A percentile compares a stretch with the other conserved stretches of the same genome.
phyloP scores from a whole-genome alignment of 2,329 filamentous ascomycete genomes.

The Chaetomium sp. region DNA sequence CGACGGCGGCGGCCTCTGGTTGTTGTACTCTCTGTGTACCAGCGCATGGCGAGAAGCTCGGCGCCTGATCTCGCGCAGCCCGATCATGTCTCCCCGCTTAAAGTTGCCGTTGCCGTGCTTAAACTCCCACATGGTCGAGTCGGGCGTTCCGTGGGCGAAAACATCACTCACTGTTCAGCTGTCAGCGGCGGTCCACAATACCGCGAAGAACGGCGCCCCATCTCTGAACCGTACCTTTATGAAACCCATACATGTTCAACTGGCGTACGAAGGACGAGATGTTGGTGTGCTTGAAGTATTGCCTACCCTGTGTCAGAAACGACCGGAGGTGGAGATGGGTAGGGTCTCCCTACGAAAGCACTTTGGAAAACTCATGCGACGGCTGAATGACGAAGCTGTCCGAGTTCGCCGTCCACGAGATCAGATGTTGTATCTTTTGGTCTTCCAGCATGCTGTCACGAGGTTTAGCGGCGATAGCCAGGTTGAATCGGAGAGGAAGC shows the following conservation, averaged over 20 bases:
- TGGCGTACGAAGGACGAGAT: slow-evolving; percentile 98
- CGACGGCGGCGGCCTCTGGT: slow-evolving; percentile 72
- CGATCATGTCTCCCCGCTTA: slow-evolving; percentile 89
- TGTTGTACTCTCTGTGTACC: slow-evolving; percentile 87
- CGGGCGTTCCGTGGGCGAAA: slow-evolving; percentile 91
- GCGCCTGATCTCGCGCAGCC: slow-evolving; percentile 91
- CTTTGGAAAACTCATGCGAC: slow-evolving; percentile 96
- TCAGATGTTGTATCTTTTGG: slow-evolving; percentile 86
- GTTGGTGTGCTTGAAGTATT: slow-evolving; percentile 99
- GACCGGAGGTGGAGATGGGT: slow-evolving; percentile 33
- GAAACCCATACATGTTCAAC: slow-evolving; percentile 99
- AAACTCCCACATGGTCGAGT: slow-evolving; percentile 96
- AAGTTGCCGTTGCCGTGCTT: slow-evolving; percentile 98
- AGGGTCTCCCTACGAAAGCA: slow-evolving; percentile 75
- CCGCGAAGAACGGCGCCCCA: slow-evolving; percentile 5
- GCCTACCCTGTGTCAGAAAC: slow-evolving; percentile 62
- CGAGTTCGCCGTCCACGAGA: slow-evolving; percentile 90
- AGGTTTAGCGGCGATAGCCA: slow-evolving; percentile 33
- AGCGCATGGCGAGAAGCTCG: slow-evolving; percentile 89
- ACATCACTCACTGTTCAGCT: slow-evolving; percentile 85
- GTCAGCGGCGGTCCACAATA: slow-evolving; percentile 33
- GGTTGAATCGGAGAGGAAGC: slow-evolving; percentile 37
- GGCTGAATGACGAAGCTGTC: slow-evolving; percentile 99
- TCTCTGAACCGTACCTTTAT: slow-evolving; percentile 72
- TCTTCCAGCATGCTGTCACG: slow-evolving; percentile 88